Conservation (phyloP, 495 filamentous ascomycete species). For the Penicillium angulare region DNA sequence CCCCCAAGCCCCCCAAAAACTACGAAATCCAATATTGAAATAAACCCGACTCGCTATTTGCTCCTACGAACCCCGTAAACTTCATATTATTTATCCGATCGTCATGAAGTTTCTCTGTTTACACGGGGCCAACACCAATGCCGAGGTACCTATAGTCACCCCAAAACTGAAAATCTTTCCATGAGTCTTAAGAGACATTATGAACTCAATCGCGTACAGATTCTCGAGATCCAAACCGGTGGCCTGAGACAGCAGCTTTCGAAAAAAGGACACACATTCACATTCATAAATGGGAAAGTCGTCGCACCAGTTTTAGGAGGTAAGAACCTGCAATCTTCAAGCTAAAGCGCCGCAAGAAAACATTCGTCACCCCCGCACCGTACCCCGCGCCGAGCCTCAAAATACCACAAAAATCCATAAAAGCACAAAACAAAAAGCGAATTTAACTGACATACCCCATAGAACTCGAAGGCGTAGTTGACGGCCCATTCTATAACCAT, state of each 20-base stretch:
- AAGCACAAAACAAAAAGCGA: background rate
- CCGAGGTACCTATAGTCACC: slow-evolving; percentile 24
- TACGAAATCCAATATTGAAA: no score
- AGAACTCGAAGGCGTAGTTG: slow-evolving; percentile 37
- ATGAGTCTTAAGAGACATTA: background rate
- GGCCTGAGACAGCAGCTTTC: slow-evolving; percentile 32
- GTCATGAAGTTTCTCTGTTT: slow-evolving; percentile 42
- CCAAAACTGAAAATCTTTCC: no score
- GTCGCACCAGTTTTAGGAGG: slow-evolving; percentile 28
- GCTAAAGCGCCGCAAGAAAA: no score
- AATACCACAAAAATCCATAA: background rate
- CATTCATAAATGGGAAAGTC: slow-evolving; percentile 33
- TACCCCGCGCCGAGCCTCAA: background rate
- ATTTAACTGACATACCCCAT: background rate
- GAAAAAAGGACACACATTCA: slow-evolving; percentile 33
- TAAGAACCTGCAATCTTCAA: slow-evolving; percentile 8
- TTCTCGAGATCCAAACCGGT: slow-evolving; percentile 43
- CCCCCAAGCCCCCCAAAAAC: no score
- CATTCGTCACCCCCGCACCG: background rate
- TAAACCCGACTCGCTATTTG: no score
- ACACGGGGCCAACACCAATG: slow-evolving; percentile 37
- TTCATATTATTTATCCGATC: background rate
- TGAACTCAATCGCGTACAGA: slow-evolving; percentile 21
- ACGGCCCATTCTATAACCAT: slow-evolving; percentile 41
- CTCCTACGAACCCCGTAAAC: no score